Percentiles rank a stretch among this genome's conserved stretches.
Conservation (phyloP, 805 yeast species). For the Kodamaea fukazawae region DNA sequence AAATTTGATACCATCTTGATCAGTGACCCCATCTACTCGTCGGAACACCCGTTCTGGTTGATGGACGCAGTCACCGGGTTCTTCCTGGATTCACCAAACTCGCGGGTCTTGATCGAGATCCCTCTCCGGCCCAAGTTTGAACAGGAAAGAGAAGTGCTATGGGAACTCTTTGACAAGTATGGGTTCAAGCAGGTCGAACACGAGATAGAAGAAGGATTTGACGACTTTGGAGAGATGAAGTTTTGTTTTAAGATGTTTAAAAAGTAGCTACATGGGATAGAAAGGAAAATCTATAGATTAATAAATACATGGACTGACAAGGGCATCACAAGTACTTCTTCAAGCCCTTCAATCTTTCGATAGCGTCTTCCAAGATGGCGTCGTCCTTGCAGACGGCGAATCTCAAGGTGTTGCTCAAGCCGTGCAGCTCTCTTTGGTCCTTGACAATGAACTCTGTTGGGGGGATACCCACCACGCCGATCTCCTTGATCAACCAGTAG, state of each 20-base stretch:
- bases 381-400: conserved; percentile 97
- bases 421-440: conserved; percentile 55
- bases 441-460: conserved; percentile 90
- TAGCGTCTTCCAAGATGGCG: conserved; percentile 75
- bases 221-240: conserved; percentile 77
- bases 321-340: conserved; percentile 49
- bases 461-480: conserved; percentile 95
- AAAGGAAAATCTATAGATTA: conserved; percentile 1
- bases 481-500: conserved; percentile 86
- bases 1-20: conserved; percentile 60
- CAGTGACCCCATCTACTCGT: conserved; percentile 88
- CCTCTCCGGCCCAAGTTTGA: conserved; percentile 72
- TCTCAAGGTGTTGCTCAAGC: conserved; percentile 81
- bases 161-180: conserved; percentile 46
- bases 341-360: conserved; percentile 64
- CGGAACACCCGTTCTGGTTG: conserved; percentile 75
- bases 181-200: conserved; percentile 35
- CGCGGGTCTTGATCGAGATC: conserved; percentile 64
- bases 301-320: not conserved
- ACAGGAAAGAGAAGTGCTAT: conserved; percentile 58
- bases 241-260: conserved; percentile 48
- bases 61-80: conserved; percentile 55
- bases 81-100: conserved; percentile 23
- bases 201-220: conserved; percentile 62
- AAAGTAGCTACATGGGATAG: not conserved